Conservation (phyloP, 352 stramenopile species). For the Globisporangium ultimum region DNA sequence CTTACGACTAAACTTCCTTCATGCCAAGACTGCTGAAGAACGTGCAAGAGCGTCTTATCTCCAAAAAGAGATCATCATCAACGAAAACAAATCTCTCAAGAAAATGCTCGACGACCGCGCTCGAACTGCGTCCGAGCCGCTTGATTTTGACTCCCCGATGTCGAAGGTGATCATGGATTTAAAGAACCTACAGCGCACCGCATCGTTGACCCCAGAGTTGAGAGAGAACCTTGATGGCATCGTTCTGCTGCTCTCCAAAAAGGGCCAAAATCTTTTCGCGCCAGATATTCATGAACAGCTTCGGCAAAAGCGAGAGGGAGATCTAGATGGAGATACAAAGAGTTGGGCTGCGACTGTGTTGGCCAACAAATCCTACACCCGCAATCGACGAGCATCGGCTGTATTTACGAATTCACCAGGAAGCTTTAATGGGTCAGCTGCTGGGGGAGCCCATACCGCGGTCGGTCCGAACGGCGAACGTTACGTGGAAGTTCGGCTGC, state of each 20-base stretch:
- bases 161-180: slow-evolving; percentile 74
- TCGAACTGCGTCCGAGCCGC: slow-evolving; percentile 24
- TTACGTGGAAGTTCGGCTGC: slow-evolving; percentile 44
- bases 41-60: slow-evolving; percentile 56
- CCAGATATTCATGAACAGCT: slow-evolving; percentile 82
- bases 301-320: slow-evolving; percentile 62
- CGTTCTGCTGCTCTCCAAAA: slow-evolving; percentile 70
- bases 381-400: slow-evolving; percentile 53
- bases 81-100: slow-evolving; percentile 83
- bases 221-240: slow-evolving; percentile 75
- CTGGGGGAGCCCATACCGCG: slow-evolving; percentile 10
- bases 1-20: slow-evolving; percentile 70
- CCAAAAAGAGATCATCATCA: slow-evolving; percentile 80
- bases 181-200: slow-evolving; percentile 63
- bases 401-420: slow-evolving; percentile 30
- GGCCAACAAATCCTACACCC: slow-evolving; percentile 75
- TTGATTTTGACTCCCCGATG: slow-evolving; percentile 83
- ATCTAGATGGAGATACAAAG: slow-evolving; percentile 76
- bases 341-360: slow-evolving; percentile 75
- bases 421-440: slow-evolving; percentile 6
- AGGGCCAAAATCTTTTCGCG: slow-evolving; percentile 76
- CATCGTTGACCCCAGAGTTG: slow-evolving; percentile 56
- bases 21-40: slow-evolving; percentile 70
- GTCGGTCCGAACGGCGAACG: slow-evolving; percentile 19
- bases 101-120: slow-evolving; percentile 71